Base-by-base conservation (phyloP, 2,329 filamentous ascomycete species). In the Colletotrichum siamense region DNA sequence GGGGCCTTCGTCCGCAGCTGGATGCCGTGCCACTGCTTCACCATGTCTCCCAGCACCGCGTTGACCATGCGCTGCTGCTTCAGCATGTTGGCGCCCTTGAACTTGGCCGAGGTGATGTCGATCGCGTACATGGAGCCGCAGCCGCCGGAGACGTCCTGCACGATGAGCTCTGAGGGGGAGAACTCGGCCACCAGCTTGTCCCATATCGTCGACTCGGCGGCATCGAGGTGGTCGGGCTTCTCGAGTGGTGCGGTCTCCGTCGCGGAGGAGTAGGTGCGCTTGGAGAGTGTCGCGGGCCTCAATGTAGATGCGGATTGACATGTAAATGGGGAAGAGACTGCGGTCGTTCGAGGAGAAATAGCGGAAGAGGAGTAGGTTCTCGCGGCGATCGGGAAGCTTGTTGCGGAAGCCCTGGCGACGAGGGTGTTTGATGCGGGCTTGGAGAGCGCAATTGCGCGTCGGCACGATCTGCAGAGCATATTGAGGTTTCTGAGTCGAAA, bases 101-200 rank as follows among this genome's bases (percentile, higher is more conserved):
- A 98, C 80, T 88, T 90, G 63, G 92, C 89, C 9, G 94, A 95
- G 64, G 92, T 90, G 78, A 97, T 92, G 81, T 96, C 93, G 79
- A 98, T 94, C 72, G 92, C 94, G 86, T 97, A 97, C 95, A 97
- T 97, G 82, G 93, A 95, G 12, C 95, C 95, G 85, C 95, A 98
- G 34, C 95, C 95, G 75, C 95, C 95, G 28, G 93, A 95, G 68
- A 97, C 92, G 85, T 98, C 95, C 83, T 94, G 93, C 12, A 97
- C 94, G 84, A 92, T 84, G 30, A 92, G 84, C 75, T 89, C 84
- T 0, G 87, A 88, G 1, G 91, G 90, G 3, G 83, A 78, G 71
- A 92, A 90, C 80, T 89, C 89, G 8, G 84, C 84, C 22, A 83
- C 78, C 69, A 92, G 85, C 66, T 88, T 85, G 74, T 90, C 88